A percentile compares a stretch with the other conserved stretches of the same genome.
Conservation (phyloP, 1,139 yeast genomes). For the Scheffersomyces cryptocercus region DNA sequence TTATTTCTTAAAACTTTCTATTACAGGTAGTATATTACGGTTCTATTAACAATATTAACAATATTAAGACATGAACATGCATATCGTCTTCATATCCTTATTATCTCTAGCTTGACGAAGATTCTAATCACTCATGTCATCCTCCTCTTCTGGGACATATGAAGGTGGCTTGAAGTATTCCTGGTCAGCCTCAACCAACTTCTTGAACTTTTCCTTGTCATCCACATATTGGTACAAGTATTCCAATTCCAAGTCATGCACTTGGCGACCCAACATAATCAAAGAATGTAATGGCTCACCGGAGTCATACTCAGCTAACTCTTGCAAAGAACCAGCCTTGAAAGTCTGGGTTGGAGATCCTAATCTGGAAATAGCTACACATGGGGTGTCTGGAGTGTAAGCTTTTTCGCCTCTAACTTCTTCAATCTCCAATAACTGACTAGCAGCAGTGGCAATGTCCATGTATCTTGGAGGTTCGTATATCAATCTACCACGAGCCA, state of each 20-base stretch:
- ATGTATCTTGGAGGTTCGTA: constrained; percentile 97
- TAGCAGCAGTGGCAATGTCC: constrained; percentile 88
- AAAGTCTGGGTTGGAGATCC: constrained; percentile 85
- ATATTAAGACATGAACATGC: not conserved
- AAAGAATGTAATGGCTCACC: constrained; percentile 95
- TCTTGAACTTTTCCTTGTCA: constrained; percentile 59
- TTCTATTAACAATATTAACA: not conserved
- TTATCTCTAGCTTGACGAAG: not conserved
- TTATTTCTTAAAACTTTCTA: not conserved
- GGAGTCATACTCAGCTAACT: constrained; percentile 77
- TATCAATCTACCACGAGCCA: constrained; percentile 89
- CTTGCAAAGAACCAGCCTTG: constrained; percentile 80
- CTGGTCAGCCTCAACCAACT: constrained; percentile 67
- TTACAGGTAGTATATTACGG: not conserved
- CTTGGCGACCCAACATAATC: constrained; percentile 87
- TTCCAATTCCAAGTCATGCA: constrained; percentile 90
- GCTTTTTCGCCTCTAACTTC: constrained; percentile 71
- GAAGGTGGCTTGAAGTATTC: constrained; percentile 69
- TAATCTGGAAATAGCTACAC: constrained; percentile 87
- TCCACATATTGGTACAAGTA: constrained; percentile 77
- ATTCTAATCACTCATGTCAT: constrained; percentile 16
- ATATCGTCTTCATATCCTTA: no score
- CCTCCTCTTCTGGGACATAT: constrained; percentile 41
- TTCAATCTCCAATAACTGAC: constrained; percentile 85
- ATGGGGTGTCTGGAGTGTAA: constrained; percentile 84